Conservation (phyloP, 169 alveolate species). For the Eimeria praecox region DNA sequence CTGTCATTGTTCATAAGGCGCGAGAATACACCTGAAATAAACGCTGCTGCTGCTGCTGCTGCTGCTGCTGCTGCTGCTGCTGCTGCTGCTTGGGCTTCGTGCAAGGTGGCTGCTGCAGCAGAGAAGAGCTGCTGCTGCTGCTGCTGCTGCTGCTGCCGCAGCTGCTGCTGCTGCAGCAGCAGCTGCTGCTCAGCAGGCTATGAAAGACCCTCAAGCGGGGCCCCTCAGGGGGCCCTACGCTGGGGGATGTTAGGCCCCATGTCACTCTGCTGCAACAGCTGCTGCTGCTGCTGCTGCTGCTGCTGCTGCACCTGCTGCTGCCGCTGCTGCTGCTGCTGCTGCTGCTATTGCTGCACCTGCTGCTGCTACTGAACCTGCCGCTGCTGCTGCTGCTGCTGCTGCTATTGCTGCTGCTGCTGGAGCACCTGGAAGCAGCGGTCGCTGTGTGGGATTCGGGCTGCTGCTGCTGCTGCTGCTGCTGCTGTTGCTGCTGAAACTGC, state of each 20-base stretch:
- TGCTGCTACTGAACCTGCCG: neutral
- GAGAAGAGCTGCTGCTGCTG: neutral
- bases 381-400: neutral
- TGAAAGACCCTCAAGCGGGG: neutral
- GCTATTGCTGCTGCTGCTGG: neutral
- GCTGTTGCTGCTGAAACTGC: neutral
- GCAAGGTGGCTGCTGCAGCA: neutral
- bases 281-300: slow-evolving; percentile 33
- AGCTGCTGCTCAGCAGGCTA: neutral
- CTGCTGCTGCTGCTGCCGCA: neutral
- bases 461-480: neutral
- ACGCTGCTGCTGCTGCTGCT: neutral
- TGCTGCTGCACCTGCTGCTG: slow-evolving; percentile 47
- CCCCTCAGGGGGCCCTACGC: neutral
- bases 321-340: neutral
- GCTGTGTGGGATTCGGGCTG: no score
- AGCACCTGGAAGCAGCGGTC: neutral
- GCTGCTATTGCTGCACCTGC: neutral
- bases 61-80: neutral
- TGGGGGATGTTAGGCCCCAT: neutral
- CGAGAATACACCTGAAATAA: neutral
- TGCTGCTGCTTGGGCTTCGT: neutral
- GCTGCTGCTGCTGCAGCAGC: neutral
- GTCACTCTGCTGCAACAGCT: slow-evolving; percentile 11
- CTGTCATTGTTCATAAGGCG: neutral